Evolutionary conservation across 2,329 filamentous ascomycete species (phyloP).

Genomic region (Emericellopsis atlantica): DNA sequence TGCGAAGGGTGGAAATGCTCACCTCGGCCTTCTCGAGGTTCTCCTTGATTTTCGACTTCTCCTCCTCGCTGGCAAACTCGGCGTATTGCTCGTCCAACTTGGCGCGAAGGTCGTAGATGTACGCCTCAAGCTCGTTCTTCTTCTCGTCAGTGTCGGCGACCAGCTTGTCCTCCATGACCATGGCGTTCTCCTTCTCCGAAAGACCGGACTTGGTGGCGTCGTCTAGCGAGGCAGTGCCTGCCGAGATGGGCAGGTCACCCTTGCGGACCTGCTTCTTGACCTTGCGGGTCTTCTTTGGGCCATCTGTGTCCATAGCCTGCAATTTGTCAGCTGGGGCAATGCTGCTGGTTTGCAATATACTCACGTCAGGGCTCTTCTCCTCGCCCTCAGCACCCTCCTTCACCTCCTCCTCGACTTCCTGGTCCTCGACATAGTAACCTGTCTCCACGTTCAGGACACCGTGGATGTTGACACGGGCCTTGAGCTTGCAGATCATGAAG

Average conservation of each 20-base stretch:
- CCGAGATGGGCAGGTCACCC: slow-evolving; percentile 80
- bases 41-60: slow-evolving; percentile 74
- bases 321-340: slow-evolving; percentile 2
- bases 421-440: slow-evolving; percentile 95
- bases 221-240: slow-evolving; percentile 73
- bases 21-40: slow-evolving; percentile 84
- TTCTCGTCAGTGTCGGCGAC: slow-evolving; percentile 97
- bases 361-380: slow-evolving; percentile 58
- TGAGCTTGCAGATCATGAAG: slow-evolving; percentile 99
- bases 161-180: slow-evolving; percentile 98
- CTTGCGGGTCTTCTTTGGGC: slow-evolving; percentile 81
- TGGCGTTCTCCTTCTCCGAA: slow-evolving; percentile 71
- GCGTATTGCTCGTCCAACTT: slow-evolving; percentile 89
- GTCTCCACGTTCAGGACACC: slow-evolving; percentile 93
- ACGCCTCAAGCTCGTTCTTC: slow-evolving; percentile 98
- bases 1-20: slow-evolving; percentile 21
- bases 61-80: slow-evolving; percentile 79
- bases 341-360: slow-evolving; percentile 19
- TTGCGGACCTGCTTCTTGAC: slow-evolving; percentile 99
- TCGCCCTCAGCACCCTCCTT: slow-evolving; percentile 29
- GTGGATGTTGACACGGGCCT: slow-evolving; percentile 92
- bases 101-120: slow-evolving; percentile 92
- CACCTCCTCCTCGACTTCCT: slow-evolving; percentile 90
- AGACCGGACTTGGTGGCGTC: slow-evolving; percentile 50
- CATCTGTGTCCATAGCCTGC: slow-evolving; percentile 74